phyloP scores from a whole-genome alignment of 2,329 filamentous ascomycete genomes.

The Beauveria bassiana region DNA sequence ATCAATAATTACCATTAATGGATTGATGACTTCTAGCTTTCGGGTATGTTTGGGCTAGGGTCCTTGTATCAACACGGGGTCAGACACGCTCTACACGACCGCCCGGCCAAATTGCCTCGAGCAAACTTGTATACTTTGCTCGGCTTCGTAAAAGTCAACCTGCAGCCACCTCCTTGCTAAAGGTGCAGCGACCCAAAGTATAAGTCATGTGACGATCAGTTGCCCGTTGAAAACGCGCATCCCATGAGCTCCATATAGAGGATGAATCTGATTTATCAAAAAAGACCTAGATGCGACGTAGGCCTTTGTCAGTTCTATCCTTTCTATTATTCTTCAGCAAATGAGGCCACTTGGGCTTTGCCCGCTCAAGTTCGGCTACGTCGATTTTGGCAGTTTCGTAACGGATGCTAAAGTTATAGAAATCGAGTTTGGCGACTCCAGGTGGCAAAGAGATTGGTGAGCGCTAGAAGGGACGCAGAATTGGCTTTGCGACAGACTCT shows the following conservation, averaged over 20 bases:
- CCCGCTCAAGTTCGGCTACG: slow-evolving; percentile 11
- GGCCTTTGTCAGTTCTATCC: slow-evolving; percentile 25
- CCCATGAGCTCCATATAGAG: slow-evolving; percentile 25
- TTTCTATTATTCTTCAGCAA: slow-evolving; percentile 18
- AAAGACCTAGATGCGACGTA: slow-evolving; percentile 20
- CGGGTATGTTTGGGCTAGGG: neutral
- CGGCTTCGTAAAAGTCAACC: slow-evolving; percentile 15
- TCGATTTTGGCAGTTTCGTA: slow-evolving; percentile 29
- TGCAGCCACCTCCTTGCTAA: slow-evolving; percentile 16
- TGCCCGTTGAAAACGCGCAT: slow-evolving; percentile 28
- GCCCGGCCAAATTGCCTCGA: slow-evolving; percentile 15
- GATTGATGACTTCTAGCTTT: neutral
- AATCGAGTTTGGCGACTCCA: slow-evolving; percentile 18
- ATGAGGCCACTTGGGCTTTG: slow-evolving; percentile 18
- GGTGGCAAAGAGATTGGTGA: slow-evolving; percentile 25
- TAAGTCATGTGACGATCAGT: slow-evolving; percentile 22
- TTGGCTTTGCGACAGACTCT: slow-evolving; percentile 19
- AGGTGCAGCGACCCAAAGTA: slow-evolving; percentile 27
- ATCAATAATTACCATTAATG: neutral
- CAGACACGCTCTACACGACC: neutral
- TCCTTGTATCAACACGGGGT: neutral
- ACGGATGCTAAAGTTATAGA: slow-evolving; percentile 28
- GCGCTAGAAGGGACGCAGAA: slow-evolving; percentile 21
- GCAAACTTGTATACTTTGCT: neutral
- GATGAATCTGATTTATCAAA: neutral